These are phyloP conservation scores for Candolleomyces efflorescens DNA, from an alignment of 768 basidiomycete species.

Conservation along the genomic window DNA sequence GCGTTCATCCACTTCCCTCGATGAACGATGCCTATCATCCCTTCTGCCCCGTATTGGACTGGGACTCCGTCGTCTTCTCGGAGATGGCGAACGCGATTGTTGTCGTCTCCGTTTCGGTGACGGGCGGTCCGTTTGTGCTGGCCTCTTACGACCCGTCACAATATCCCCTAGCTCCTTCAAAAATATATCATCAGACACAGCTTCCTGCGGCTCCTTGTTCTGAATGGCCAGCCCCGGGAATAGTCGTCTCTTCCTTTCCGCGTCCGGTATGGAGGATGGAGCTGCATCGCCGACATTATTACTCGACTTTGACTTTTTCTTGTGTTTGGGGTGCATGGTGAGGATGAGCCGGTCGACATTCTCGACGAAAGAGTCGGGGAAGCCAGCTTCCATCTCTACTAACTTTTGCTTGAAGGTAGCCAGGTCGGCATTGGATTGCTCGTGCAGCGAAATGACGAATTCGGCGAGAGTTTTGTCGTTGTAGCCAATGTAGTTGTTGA, in stretches of 20 bases:
- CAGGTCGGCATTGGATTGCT: constrained; percentile 68
- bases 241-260: constrained; percentile 76
- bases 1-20: constrained; percentile 62
- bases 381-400: constrained; percentile 70
- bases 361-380: constrained; percentile 87
- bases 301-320: constrained; percentile 47
- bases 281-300: constrained; percentile 40
- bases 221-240: constrained; percentile 89
- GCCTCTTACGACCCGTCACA: constrained; percentile 66
- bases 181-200: constrained; percentile 70
- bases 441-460: constrained; percentile 90
- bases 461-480: constrained; percentile 94
- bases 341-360: constrained; percentile 94
- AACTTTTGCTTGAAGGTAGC: constrained; percentile 80
- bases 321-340: constrained; percentile 94
- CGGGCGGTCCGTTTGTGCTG: constrained; percentile 10
- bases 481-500: constrained; percentile 79
- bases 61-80: constrained; percentile 47
- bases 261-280: constrained; percentile 42
- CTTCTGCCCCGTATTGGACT: constrained; percentile 29
- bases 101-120: constrained; percentile 57
- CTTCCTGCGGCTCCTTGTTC: constrained; percentile 62
- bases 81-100: constrained; percentile 55
- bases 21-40: constrained; percentile 14
- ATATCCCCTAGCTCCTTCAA: constrained; percentile 89